Conservation (phyloP, 257 asterid species). For the Solanum piurae region DNA sequence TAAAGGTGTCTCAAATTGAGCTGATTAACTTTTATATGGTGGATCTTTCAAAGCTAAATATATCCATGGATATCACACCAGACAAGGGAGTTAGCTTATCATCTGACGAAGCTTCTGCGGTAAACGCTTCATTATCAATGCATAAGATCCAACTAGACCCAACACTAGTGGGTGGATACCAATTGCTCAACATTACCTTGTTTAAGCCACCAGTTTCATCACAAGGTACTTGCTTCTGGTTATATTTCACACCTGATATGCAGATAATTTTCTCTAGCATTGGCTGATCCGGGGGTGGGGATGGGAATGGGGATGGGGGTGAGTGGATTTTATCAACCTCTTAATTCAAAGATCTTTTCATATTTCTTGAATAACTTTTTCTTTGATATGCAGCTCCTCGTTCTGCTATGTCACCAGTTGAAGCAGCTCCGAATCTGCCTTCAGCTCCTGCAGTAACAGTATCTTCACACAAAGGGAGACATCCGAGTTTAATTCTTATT, state of each 20-base stretch:
- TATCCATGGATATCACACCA: conserved; percentile 92
- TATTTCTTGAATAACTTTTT: background rate
- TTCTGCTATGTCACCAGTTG: conserved; percentile 45
- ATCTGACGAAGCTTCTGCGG: conserved; percentile 48
- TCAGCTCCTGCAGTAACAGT: conserved; percentile 36
- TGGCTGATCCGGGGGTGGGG: background rate
- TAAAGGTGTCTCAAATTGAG: conserved; percentile 80
- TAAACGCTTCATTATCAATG: conserved; percentile 49
- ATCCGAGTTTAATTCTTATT: conserved; percentile 47
- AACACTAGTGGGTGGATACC: conserved; percentile 68
- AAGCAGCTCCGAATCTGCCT: conserved; percentile 37
- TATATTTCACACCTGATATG: background rate
- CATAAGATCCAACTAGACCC: conserved; percentile 67
- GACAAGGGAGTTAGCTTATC: conserved; percentile 62
- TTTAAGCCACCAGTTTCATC: conserved; percentile 49
- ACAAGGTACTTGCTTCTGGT: conserved; percentile 41
- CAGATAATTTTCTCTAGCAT: background rate
- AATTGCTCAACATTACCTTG: conserved; percentile 80
- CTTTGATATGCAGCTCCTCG: conserved; percentile 50
- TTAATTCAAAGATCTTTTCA: background rate
- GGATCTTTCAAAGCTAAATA: conserved; percentile 67
- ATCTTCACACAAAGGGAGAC: conserved; percentile 36
- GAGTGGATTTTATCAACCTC: background rate
- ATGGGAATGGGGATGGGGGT: background rate
- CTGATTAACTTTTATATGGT: conserved; percentile 78